phyloP scores from a whole-genome alignment of 805 yeast species.

The Dipodascus albidus region DNA sequence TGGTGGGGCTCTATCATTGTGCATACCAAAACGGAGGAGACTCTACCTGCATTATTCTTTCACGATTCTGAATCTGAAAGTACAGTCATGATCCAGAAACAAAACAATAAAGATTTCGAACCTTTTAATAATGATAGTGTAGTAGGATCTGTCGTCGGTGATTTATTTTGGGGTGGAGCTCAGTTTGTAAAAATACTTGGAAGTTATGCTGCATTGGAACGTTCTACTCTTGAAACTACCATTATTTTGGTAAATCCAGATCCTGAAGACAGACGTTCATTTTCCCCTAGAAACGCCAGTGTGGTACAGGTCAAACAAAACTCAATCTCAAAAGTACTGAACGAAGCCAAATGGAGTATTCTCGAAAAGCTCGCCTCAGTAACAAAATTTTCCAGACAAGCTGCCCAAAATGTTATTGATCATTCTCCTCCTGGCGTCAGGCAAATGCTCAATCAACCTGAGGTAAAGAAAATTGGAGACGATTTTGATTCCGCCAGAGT shows the following conservation, averaged over 20 bases:
- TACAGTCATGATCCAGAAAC: conserved; percentile 48
- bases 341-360: conserved; percentile 74
- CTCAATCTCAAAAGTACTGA: conserved; percentile 38
- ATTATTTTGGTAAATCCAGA: conserved; percentile 73
- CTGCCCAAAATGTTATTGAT: conserved; percentile 49
- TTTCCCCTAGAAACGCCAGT: conserved; percentile 34
- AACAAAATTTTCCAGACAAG: conserved; percentile 49
- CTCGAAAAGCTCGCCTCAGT: conserved; percentile 76
- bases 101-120: conserved; percentile 54
- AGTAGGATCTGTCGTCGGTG: conserved; percentile 27
- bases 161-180: conserved; percentile 85
- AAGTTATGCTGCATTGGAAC: conserved; percentile 48
- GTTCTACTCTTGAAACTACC: conserved; percentile 59
- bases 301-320: conserved; percentile 28
- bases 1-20: conserved; percentile 86
- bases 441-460: conserved; percentile 59
- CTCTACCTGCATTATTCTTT: conserved; percentile 77
- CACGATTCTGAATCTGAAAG: conserved; percentile 84
- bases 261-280: conserved; percentile 48
- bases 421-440: conserved; percentile 46
- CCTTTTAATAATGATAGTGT: conserved; percentile 42
- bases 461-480: conserved; percentile 67
- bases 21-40: conserved; percentile 48
- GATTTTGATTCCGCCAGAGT: conserved; percentile 91
- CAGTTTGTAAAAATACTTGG: conserved; percentile 52